Evolutionary conservation across 2,329 filamentous ascomycete species (phyloP), one percentile per base, ranked within the genome.

Genomic region (Sclerotinia spermophila): DNA sequence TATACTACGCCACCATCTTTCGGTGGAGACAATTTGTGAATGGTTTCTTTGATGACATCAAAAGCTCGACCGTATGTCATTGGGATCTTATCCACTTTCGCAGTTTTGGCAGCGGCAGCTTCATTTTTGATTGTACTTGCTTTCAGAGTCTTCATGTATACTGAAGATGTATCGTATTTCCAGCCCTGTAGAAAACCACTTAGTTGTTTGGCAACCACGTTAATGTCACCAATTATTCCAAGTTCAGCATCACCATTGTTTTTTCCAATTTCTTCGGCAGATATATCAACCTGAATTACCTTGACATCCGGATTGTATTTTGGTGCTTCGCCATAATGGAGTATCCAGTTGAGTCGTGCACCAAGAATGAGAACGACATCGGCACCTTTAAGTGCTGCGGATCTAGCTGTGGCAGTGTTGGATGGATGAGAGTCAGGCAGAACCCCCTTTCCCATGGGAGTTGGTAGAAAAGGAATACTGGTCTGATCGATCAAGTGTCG

Each of bases 371-470:
- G 76, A 24, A 87, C 84, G 1, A 88, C 83, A 75, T 88, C 86
- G 4, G 86, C 84, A 55, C 83, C 78, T 74, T 83, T 84, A 55
- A 88, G 78, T 5, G 85, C 86, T 24, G 83, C 81, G 58, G 84
- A 86, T 69, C 86, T 82, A 5, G 86, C 85, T 61, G 85, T 84
- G 3, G 86, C 85, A 24, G 81, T 81, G 74, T 88, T 87, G 64
- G 82, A 79, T 0, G 82, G 80, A 75, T 86, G 84, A 0, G 83
- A 86, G 73, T 87, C 86, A 15, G 86, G 81, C 1, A 87, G 74
- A 8, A 88, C 81, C 33, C 86, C 86, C 75, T 88, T 88, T 6
- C 86, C 86, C 85, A 87, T 88, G 1, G 86, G 86, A 1, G 85
- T 86, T 0, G 86, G 85, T 10, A 88, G 79, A 75, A 88, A 88